phyloP scores from a whole-genome alignment of 768 basidiomycete species.

The Calvatia gigantea region DNA sequence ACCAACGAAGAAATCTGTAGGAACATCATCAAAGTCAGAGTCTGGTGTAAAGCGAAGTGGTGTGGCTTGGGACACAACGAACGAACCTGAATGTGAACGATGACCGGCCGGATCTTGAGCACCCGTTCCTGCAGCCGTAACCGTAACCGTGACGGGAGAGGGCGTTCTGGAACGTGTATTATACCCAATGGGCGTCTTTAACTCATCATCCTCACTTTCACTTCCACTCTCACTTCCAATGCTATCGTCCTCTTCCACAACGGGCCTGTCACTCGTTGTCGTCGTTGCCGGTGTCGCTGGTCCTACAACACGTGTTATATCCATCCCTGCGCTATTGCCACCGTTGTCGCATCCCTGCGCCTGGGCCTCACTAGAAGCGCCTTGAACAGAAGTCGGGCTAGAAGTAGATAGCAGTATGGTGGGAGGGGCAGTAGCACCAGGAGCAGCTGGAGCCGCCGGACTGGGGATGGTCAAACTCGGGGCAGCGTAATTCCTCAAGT shows the following conservation, averaged over 20 bases:
- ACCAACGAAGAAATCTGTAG: neutral
- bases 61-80: neutral
- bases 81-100: neutral
- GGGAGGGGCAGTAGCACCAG: neutral
- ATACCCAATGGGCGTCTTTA: neutral
- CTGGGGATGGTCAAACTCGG: constrained; percentile 23
- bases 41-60: neutral
- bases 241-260: neutral
- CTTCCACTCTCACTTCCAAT: neutral
- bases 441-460: neutral
- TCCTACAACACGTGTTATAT: too few species aligned
- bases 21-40: neutral
- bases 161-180: neutral
- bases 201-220: neutral
- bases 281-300: too few species aligned
- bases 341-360: neutral
- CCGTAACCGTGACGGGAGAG: neutral
- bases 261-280: too few species aligned
- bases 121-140: too few species aligned
- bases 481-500: constrained; percentile 48
- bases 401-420: too few species aligned
- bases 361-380: neutral
- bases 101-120: neutral
- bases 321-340: too few species aligned
- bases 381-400: neutral